Percentiles rank a stretch among this genome's conserved stretches.
phyloP scores from a whole-genome alignment of 768 basidiomycete species.

The Podaxis pistillaris region DNA sequence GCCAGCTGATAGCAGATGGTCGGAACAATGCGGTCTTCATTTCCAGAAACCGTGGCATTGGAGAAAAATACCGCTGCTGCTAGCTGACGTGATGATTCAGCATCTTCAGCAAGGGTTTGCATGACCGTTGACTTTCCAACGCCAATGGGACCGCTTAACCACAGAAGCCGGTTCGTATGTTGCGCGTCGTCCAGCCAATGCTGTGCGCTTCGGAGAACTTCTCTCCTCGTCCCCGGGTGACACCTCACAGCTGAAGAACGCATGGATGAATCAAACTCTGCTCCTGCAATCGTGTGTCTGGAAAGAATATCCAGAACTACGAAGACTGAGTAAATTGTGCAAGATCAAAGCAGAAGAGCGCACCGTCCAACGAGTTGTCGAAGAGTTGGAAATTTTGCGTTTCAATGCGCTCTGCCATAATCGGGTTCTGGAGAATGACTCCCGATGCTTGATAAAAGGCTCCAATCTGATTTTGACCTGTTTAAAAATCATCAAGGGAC shows the following conservation, averaged over 20 bases:
- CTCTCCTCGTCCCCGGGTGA: background rate
- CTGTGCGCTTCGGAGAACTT: background rate
- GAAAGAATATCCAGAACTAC: background rate
- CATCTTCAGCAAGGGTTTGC: background rate
- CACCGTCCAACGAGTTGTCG: background rate
- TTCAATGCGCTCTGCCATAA: background rate
- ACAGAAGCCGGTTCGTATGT: background rate
- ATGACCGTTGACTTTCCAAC: background rate
- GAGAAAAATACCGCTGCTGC: background rate
- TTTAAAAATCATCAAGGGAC: background rate
- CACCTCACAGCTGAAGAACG: background rate
- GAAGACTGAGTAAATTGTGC: background rate
- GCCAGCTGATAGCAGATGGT: background rate
- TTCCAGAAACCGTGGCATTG: background rate
- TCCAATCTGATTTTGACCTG: background rate
- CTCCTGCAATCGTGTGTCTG: background rate
- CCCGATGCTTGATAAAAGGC: background rate
- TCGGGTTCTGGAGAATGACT: background rate
- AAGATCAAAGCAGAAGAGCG: background rate
- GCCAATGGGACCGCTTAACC: background rate
- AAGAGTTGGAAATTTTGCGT: background rate
- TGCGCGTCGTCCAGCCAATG: background rate
- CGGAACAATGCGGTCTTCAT: background rate
- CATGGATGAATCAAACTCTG: background rate
- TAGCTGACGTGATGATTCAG: background rate